Evolutionary conservation across 331 rosid species (phyloP), one percentile per base, ranked within the genome.

Genomic region (Cydonia oblonga): DNA sequence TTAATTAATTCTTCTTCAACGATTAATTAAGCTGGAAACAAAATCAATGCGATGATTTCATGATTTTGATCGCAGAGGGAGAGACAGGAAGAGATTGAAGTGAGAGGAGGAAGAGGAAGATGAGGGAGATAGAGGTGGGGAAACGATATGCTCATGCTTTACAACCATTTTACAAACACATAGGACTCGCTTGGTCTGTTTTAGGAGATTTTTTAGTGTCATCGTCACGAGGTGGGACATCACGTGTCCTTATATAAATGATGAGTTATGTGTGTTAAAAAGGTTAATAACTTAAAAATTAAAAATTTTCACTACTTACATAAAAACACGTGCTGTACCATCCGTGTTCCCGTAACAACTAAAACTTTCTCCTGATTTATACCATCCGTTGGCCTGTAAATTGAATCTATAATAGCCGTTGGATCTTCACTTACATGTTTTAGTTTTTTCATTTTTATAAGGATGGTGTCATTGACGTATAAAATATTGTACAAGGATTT

Each of bases 131-230:
- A 29, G 0, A 6, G 14, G 22, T 42, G 15, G 42, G 64, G 12
- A 62, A 62, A 29, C 66, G 15, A 29, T 18, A 9, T 15, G 42
- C 40, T 59, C 53, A 46, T 46, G n/a, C 19, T 2, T 71, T n/a
- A 25, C 54, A 57, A 5, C 75, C 75, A 53, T 29, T 18, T 33
- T 35, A 71, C 64, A 33, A 57, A 57, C 75, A 33, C 56, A 26
- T 61, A 73, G 2, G 68, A 81, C 78, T 83, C 75, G 80, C 69
- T 42, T 32, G 18, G 46, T 66, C 72, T 18, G 70, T 77, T 81
- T 29, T 46, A 46, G 40, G 32, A 29, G 32, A 29, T 29, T 29
- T 29, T 29, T 29, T 6, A 29, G 6, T 29, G 6, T 29, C 1
- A 4, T 1, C 32, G 6, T 29, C 6, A 29, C 32, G 5, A 29